These are phyloP conservation scores for Boletus subcaerulescens DNA, from an alignment of 768 basidiomycete genomes.

Conservation along the genomic window DNA sequence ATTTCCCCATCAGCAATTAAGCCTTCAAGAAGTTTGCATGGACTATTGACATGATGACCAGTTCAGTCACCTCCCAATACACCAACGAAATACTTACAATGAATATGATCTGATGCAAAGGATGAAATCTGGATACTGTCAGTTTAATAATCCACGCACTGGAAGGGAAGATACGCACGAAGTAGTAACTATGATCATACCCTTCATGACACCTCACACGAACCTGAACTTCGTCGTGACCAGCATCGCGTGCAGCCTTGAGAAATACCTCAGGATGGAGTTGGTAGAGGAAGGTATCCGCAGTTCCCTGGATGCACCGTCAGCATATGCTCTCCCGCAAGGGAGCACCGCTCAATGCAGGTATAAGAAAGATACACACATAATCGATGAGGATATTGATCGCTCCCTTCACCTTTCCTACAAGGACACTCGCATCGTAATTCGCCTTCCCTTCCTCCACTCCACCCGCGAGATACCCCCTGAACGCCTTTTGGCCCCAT, in stretches of 20 bases:
- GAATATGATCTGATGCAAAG: constrained; percentile 85
- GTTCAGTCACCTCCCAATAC: constrained; percentile 8
- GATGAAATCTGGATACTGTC: constrained; percentile 67
- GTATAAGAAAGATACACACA: constrained; percentile 39
- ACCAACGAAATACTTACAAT: constrained; percentile 52
- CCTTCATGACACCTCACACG: constrained; percentile 75
- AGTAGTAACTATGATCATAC: constrained; percentile 90
- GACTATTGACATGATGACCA: constrained; percentile 42
- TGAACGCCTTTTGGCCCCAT: constrained; percentile 93
- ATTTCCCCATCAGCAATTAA: constrained; percentile 25
- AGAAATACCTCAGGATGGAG: constrained; percentile 89
- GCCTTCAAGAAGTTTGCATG: constrained; percentile 88
- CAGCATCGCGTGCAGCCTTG: constrained; percentile 69
- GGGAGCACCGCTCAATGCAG: not conserved
- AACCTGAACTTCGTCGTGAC: constrained; percentile 73
- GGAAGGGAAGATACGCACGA: constrained; percentile 43
- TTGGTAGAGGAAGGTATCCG: constrained; percentile 83
- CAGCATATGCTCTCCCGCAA: not conserved
- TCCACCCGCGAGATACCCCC: constrained; percentile 77
- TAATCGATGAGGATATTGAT: constrained; percentile 86
- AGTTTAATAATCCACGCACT: not conserved
- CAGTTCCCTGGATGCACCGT: constrained; percentile 54
- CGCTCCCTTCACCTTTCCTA: constrained; percentile 57
- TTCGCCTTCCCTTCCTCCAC: constrained; percentile 65
- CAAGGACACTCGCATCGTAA: constrained; percentile 87